These are phyloP conservation scores for Cydonia oblonga DNA, from an alignment of 331 rosid species.

Conservation along the genomic window DNA sequence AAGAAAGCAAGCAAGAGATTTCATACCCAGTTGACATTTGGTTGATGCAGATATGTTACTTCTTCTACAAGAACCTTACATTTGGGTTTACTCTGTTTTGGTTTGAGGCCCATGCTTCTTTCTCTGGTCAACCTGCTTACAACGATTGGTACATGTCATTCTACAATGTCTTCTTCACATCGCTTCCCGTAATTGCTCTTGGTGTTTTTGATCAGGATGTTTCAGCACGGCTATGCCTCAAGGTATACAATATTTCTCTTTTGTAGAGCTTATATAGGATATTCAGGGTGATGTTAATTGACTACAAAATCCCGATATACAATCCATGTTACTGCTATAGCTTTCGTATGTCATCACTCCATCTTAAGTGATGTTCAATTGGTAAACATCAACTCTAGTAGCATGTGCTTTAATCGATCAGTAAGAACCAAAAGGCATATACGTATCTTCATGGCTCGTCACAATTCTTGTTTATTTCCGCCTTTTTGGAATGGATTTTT, in stretches of 20 bases:
- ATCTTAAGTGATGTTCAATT: background rate
- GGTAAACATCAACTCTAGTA: background rate
- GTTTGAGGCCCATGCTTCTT: constrained; percentile 79
- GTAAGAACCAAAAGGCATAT: no score
- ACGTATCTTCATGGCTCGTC: background rate
- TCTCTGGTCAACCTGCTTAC: constrained; percentile 77
- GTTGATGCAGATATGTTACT: constrained; percentile 78
- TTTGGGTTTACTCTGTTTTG: constrained; percentile 84
- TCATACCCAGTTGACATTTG: constrained; percentile 5
- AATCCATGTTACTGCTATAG: background rate
- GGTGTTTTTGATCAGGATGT: constrained; percentile 93
- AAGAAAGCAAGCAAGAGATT: background rate
- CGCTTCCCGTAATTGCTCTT: constrained; percentile 78
- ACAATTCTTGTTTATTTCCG: background rate
- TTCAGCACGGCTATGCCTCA: constrained; percentile 61
- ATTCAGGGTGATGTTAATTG: no score
- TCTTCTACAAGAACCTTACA: constrained; percentile 81
- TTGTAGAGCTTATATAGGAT: background rate
- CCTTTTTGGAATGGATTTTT: background rate
- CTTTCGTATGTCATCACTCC: background rate
- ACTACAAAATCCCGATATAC: no score
- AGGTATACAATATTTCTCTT: constrained; percentile 34
- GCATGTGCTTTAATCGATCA: background rate
- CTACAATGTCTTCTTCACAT: constrained; percentile 89
- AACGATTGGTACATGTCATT: constrained; percentile 91